Percentiles rank a stretch among this genome's conserved stretches.
Conservation (phyloP, 257 asterid genomes). For the Nicotiana sylvestris region DNA sequence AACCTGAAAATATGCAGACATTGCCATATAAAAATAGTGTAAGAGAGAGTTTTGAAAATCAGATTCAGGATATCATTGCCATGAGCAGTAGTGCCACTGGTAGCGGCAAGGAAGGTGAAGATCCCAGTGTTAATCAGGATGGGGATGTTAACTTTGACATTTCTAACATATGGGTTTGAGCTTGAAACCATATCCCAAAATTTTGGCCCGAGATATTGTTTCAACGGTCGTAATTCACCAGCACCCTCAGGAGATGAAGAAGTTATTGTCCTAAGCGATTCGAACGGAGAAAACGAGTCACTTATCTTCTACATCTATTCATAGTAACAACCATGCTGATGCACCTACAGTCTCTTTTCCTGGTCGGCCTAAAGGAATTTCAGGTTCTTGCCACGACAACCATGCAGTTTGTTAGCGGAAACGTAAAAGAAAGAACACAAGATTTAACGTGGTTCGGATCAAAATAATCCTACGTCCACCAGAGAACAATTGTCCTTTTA, state of each 20-base stretch:
- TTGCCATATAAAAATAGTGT: slow-evolving; percentile 34
- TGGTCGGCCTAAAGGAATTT: slow-evolving; percentile 40
- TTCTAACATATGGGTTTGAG: slow-evolving; percentile 55
- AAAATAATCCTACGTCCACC: no score
- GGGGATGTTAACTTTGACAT: slow-evolving; percentile 55
- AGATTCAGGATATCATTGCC: slow-evolving; percentile 40
- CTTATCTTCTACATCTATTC: slow-evolving; percentile 32
- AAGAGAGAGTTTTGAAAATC: slow-evolving; percentile 35
- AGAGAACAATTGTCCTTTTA: no score
- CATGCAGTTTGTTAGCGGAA: no score
- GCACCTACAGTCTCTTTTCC: slow-evolving; percentile 38
- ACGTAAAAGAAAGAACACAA: no score
- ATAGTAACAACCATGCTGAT: slow-evolving; percentile 30
- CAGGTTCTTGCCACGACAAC: slow-evolving; percentile 54
- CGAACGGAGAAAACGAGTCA: slow-evolving; percentile 68
- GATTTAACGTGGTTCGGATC: no score
- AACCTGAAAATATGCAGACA: slow-evolving; percentile 44
- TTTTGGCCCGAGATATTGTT: slow-evolving; percentile 35
- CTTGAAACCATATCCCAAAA: slow-evolving; percentile 58
- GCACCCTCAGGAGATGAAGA: slow-evolving; percentile 47
- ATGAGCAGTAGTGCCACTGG: slow-evolving; percentile 89
- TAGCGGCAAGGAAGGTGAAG: slow-evolving; percentile 85
- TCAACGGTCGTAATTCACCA: slow-evolving; percentile 33
- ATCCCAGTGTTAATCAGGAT: slow-evolving; percentile 80
- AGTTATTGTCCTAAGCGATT: slow-evolving; percentile 79